phyloP scores from a whole-genome alignment of 805 yeast genomes.

The Peterozyma toletana region DNA sequence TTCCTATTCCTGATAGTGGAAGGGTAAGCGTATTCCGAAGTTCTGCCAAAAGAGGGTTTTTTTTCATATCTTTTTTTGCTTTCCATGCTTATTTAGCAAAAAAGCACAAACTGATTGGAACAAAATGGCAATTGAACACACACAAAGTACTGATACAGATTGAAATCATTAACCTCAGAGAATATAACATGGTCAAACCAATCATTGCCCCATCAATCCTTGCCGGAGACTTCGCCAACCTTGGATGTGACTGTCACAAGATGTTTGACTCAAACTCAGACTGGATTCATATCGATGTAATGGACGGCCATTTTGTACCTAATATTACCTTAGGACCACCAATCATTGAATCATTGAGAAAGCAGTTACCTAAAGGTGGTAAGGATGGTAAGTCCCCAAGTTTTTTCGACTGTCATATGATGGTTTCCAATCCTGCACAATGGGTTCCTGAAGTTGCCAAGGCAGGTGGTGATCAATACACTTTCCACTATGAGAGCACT shows the following conservation, averaged over 20 bases:
- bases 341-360: constrained; percentile 69
- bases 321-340: constrained; percentile 94
- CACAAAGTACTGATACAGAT: too few relatives aligned
- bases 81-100: too few relatives aligned
- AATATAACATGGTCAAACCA: constrained; percentile 55
- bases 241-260: constrained; percentile 81
- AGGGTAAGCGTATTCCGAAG: too few relatives aligned
- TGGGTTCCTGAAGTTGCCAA: constrained; percentile 92
- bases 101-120: too few relatives aligned
- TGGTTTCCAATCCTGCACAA: constrained; percentile 87
- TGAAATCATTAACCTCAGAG: too few relatives aligned
- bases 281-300: constrained; percentile 96
- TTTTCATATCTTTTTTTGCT: too few relatives aligned
- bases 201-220: constrained; percentile 92
- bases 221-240: constrained; percentile 84
- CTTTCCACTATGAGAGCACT: constrained; percentile 94
- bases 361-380: constrained; percentile 60
- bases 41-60: too few relatives aligned
- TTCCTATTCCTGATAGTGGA: too few relatives aligned
- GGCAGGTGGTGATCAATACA: constrained; percentile 93
- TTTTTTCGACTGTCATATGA: constrained; percentile 95
- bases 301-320: constrained; percentile 99
- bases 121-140: too few relatives aligned
- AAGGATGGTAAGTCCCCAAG: constrained; percentile 33
- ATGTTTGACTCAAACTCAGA: constrained; percentile 81